Percentiles rank a stretch among this genome's conserved stretches.
Evolutionary conservation across 2,329 filamentous ascomycete genomes (phyloP).

Genomic region (Diaporthe vaccinii): DNA sequence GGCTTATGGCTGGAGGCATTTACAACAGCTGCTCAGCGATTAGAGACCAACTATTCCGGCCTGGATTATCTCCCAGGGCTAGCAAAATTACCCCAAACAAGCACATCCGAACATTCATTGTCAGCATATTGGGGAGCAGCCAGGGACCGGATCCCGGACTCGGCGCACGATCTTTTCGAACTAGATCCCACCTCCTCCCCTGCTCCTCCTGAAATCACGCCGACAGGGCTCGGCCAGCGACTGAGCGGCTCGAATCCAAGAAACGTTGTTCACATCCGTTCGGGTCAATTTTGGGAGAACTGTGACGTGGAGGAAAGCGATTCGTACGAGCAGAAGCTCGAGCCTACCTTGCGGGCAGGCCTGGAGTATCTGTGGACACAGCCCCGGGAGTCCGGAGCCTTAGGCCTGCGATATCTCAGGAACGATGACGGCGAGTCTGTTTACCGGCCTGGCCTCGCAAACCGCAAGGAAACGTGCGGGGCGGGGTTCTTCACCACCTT

Average conservation of each 20-base stretch:
- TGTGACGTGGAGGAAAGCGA: background rate
- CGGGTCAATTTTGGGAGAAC: background rate
- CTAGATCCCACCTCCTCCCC: background rate
- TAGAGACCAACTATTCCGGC: constrained; percentile 1
- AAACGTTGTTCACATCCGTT: background rate
- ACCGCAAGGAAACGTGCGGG: background rate
- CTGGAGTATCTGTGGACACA: background rate
- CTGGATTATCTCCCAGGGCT: background rate
- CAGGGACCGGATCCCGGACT: background rate
- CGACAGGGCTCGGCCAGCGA: background rate
- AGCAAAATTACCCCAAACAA: background rate
- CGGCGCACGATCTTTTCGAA: background rate
- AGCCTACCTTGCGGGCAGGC: background rate
- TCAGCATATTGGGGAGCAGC: background rate
- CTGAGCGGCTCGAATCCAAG: background rate
- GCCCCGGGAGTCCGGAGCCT: background rate
- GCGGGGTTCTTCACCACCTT: constrained; percentile 4
- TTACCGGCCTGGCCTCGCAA: background rate
- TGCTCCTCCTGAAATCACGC: background rate
- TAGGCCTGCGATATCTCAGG: background rate
- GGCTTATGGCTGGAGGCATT: constrained; percentile 4
- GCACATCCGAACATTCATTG: background rate
- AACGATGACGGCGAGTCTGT: background rate
- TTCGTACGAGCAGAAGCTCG: background rate
- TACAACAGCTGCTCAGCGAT: background rate